Base-by-base conservation (phyloP, 1,139 yeast species). In the Debaryomycetaceae sp. region DNA sequence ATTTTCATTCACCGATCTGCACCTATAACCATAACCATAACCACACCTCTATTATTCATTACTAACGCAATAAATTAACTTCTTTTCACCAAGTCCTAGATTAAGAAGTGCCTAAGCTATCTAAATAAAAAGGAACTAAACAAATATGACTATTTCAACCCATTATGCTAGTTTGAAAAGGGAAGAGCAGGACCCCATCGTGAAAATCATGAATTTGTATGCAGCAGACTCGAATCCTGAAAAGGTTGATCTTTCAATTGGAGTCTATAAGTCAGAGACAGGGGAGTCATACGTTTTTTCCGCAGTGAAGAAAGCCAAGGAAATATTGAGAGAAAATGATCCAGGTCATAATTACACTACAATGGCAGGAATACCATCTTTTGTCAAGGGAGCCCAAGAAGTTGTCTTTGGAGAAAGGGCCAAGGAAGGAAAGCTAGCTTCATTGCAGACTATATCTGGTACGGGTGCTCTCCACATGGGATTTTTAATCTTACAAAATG, bases 391-490 rank as follows among this genome's bases (percentile, higher is more conserved):
- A n/a, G 73, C 76, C 17, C 61, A 63, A 44, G 46, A 49, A 35
- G 61, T 62, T 6, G 51, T 68, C 9, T 70, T 71, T 47, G 76
- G 75, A 9, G 52, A 56, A 13, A 39, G 46, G 22, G 58, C 49
- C 11, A 38, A 45, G 7, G 55, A 58, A 30, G 61, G 58, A 5
- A 63, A 58, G 36, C 48, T 70, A 24, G 69, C 68, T 4, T 58
- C 73, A 3, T 47, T 70, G 17, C 77, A 71, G 47, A 61, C 75
- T 36, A 62, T 71, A 32, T 67, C 73, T 17, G 77, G 77, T 5
- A 68, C 75, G 17, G 76, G 76, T 2, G 65, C 76, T 9, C 52
- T 67, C 36, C 74, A 67, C 48, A 59, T 67, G 61, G 76, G 68
- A 6, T 46, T 63, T 36, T 40, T 52, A 15, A 61, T 70, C 37